Conservation (phyloP, 2,329 filamentous ascomycete genomes). For the Talaromyces albobiverticillius region DNA sequence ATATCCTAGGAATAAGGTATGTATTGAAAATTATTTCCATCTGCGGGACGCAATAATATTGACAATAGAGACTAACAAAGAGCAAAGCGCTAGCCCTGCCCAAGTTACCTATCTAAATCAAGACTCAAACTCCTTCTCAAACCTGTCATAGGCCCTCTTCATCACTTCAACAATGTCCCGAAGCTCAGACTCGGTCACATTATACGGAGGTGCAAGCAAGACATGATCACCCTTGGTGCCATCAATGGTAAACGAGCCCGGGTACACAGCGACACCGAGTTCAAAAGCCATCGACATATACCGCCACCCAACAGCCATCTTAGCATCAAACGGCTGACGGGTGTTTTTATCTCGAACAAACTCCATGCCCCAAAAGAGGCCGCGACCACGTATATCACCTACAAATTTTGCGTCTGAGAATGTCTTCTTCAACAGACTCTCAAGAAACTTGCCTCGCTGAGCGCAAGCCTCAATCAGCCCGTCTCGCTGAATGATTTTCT, state of each 20-base stretch:
- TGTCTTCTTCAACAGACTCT: slow-evolving; percentile 29
- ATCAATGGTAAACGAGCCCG: slow-evolving; percentile 60
- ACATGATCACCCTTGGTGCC: slow-evolving; percentile 53
- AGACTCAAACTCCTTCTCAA: neutral
- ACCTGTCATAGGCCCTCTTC: neutral
- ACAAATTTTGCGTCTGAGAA: slow-evolving; percentile 40
- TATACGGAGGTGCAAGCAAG: slow-evolving; percentile 3
- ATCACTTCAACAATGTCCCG: neutral
- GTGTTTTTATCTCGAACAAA: neutral
- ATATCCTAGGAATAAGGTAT: too few species aligned
- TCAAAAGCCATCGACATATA: neutral
- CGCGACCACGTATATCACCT: slow-evolving; percentile 31
- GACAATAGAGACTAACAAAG: neutral
- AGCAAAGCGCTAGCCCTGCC: too few species aligned
- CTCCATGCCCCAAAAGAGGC: slow-evolving; percentile 3
- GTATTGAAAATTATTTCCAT: neutral
- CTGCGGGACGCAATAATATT: neutral
- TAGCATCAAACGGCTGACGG: neutral
- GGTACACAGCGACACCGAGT: slow-evolving; percentile 55
- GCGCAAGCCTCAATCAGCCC: slow-evolving; percentile 34
- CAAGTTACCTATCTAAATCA: too few species aligned
- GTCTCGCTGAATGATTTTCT: slow-evolving; percentile 36
- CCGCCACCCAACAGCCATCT: neutral
- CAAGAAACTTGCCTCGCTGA: neutral
- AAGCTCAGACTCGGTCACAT: neutral